Evolutionary conservation across 2,329 filamentous ascomycete species (phyloP).

Genomic region (Pleoardoris graminearum): DNA sequence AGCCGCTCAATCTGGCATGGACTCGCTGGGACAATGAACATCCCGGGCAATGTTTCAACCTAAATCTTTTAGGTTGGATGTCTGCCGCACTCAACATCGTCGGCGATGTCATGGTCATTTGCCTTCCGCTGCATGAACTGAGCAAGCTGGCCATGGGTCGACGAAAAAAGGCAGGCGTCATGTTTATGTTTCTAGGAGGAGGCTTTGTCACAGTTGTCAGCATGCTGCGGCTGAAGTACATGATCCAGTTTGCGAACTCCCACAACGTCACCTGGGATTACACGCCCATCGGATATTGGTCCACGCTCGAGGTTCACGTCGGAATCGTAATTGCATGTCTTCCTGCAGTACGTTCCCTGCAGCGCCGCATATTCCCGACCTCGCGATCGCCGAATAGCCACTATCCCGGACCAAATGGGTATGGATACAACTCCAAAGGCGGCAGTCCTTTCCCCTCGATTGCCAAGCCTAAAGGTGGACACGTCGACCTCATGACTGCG

Average conservation of each 20-base stretch:
- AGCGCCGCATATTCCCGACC: constrained; percentile 20
- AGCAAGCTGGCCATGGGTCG: constrained; percentile 32
- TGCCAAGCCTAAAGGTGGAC: not conserved
- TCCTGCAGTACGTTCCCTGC: constrained; percentile 26
- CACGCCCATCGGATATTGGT: constrained; percentile 34
- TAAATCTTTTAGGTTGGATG: constrained; percentile 29
- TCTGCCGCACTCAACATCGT: constrained; percentile 34
- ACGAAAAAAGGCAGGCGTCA: constrained; percentile 37
- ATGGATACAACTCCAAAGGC: constrained; percentile 12
- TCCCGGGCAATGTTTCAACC: constrained; percentile 18
- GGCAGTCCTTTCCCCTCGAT: constrained; percentile 11
- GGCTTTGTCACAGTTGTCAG: constrained; percentile 52
- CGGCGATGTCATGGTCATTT: constrained; percentile 34
- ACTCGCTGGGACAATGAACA: constrained; percentile 3
- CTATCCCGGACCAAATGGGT: constrained; percentile 9
- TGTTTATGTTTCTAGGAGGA: constrained; percentile 45
- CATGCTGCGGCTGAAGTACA: constrained; percentile 48
- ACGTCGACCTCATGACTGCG: constrained; percentile 6
- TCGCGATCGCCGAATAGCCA: constrained; percentile 9
- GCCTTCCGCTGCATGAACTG: constrained; percentile 37
- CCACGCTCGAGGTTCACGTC: constrained; percentile 30
- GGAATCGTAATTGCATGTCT: constrained; percentile 33
- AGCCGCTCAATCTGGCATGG: not conserved
- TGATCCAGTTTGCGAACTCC: constrained; percentile 50
- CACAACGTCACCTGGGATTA: constrained; percentile 46